Evolutionary conservation across 805 yeast species (phyloP).

Genomic region (Sugiyamaella chiloensis): DNA sequence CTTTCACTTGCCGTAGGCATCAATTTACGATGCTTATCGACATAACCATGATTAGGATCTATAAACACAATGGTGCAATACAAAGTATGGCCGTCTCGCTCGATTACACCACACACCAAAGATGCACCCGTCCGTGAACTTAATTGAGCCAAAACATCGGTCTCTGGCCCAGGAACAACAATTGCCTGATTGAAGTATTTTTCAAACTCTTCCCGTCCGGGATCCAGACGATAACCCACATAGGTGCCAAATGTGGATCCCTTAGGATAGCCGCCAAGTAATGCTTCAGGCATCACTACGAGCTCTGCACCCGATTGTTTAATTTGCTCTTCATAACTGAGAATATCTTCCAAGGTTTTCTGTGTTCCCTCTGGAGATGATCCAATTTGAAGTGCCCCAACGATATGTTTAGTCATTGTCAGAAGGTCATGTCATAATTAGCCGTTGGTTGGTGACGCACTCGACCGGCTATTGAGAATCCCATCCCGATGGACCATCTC

Average conservation of each 20-base stretch:
- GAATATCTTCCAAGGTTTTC: constrained; percentile 38
- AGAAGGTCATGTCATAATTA: no score
- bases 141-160: constrained; percentile 35
- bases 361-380: constrained; percentile 39
- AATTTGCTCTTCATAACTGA: constrained; percentile 39
- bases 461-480: no score
- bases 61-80: constrained; percentile 43
- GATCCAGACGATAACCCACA: constrained; percentile 41
- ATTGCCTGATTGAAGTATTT: constrained; percentile 33
- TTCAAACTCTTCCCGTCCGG: constrained; percentile 42
- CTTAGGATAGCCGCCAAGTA: constrained; percentile 48
- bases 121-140: constrained; percentile 37
- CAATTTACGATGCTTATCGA: constrained; percentile 44
- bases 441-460: no score
- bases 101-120: constrained; percentile 42
- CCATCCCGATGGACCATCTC: no score
- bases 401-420: constrained; percentile 25
- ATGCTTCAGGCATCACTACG: constrained; percentile 47
- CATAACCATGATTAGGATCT: constrained; percentile 39
- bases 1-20: constrained; percentile 47
- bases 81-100: constrained; percentile 38
- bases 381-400: constrained; percentile 46
- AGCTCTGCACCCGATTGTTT: constrained; percentile 34
- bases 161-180: constrained; percentile 38
- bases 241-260: constrained; percentile 43